Evolutionary conservation across 768 basidiomycete genomes (phyloP), one percentile per base, ranked within the genome.

Genomic region (Daedalea quercina): DNA sequence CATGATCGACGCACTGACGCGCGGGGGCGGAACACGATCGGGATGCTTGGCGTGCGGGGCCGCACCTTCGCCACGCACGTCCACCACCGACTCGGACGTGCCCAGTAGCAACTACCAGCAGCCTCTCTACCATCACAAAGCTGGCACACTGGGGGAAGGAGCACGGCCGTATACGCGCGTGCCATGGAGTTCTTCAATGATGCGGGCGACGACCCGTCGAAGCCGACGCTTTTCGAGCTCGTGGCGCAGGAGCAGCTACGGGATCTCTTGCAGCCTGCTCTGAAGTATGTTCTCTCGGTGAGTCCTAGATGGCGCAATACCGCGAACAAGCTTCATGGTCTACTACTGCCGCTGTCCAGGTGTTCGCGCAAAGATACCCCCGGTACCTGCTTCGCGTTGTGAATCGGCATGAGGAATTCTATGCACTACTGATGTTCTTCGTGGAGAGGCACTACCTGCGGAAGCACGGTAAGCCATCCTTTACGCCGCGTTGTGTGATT

Each of bases 361-460:
- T 95, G 53, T 90, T 98, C 61, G 93, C 96, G 2, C 94, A 97
- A 73, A 77, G 85, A 52, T 88, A 97, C 66, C 96, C 96, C 6
- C 81, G 96, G 51, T 94, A 97, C 68, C 78, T 98, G 26, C 70
- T 99, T 41, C 84, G 85, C 17, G 76, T 98, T 50, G 90, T 96
- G 15, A 97, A 98, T 67, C 75, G 83, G 28, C 96, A 99, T 73
- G 96, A 99, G 67, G 94, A 97, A 67, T 91, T 96, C 68, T 98
- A 96, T 61, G 90, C 94, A 1, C 58, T 79, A 13, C 75, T 95
- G 56, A 90, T 98, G 85, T 71, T 94, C 50, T 76, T 93, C 52
- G 85, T 98, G 17, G 96, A 99, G 71, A 76, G 84, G 15, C 84
- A 95, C 70, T 94, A 96, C 69, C 83, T 99, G 52, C 80, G 79